A percentile compares a stretch with the other conserved stretches of the same genome.
Conservation (phyloP, 2,329 filamentous ascomycete species). For the Pleoardoris graminearum region DNA sequence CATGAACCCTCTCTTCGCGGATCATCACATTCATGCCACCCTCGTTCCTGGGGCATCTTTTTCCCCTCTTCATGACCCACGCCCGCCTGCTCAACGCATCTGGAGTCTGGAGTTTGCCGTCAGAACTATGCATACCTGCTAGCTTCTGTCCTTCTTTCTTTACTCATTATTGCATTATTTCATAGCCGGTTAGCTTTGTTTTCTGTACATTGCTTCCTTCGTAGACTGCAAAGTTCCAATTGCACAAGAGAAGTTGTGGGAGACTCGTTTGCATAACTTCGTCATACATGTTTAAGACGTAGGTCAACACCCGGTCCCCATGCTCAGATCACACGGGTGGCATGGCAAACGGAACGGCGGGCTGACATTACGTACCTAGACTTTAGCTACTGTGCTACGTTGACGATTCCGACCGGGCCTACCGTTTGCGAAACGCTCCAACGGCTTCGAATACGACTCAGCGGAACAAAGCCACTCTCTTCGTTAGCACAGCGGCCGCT, state of each 20-base stretch:
- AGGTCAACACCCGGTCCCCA: conserved; percentile 14
- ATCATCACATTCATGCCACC: conserved; percentile 40
- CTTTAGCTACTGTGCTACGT: background rate
- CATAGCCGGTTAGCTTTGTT: background rate
- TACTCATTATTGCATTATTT: conserved; percentile 10
- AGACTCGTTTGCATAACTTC: conserved; percentile 7
- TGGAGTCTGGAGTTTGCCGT: conserved; percentile 17
- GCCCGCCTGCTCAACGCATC: conserved; percentile 31
- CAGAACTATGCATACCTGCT: conserved; percentile 12
- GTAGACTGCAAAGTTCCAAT: conserved; percentile 12
- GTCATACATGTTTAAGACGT: conserved; percentile 17
- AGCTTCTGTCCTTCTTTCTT: conserved; percentile 8
- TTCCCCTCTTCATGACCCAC: conserved; percentile 31
- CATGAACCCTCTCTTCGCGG: conserved; percentile 26
- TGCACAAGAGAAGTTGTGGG: conserved; percentile 6
- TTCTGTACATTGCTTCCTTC: conserved; percentile 1
- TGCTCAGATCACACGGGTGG: background rate
- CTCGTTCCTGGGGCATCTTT: conserved; percentile 22
- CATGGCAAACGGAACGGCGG: conserved; percentile 1
- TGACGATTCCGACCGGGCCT: background rate
- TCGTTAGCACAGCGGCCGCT: background rate
- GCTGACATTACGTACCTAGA: conserved; percentile 6
- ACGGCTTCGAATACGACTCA: background rate
- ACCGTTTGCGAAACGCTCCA: background rate
- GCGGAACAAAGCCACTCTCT: background rate